Conservation (phyloP, 73 alveolate genomes). For the Paramecium sonneborni region DNA sequence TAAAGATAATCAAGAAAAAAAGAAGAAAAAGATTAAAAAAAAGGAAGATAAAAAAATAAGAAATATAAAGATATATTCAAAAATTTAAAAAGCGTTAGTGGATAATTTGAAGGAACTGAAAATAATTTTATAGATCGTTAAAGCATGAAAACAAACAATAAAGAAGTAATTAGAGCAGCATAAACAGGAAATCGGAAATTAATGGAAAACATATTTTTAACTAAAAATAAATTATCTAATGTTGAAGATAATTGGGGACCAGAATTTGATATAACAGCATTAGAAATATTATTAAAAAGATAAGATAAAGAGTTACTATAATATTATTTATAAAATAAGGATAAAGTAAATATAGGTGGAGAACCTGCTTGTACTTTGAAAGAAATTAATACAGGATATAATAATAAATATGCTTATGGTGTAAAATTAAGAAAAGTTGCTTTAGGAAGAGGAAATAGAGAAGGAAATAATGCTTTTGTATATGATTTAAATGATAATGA, state of each 20-base stretch:
- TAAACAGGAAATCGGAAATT: slow-evolving; percentile 71
- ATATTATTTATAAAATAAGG: slow-evolving; percentile 26
- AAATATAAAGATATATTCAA: background rate
- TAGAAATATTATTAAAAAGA: slow-evolving; percentile 75
- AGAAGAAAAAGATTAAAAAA: background rate
- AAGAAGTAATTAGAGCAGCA: slow-evolving; percentile 67
- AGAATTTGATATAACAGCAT: slow-evolving; percentile 69
- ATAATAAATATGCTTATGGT: slow-evolving; percentile 85
- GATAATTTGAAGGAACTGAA: background rate
- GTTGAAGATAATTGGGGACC: slow-evolving; percentile 1
- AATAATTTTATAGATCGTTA: background rate
- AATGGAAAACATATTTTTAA: slow-evolving; percentile 72
- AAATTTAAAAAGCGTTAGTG: background rate
- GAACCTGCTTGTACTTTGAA: slow-evolving; percentile 71
- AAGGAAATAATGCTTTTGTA: slow-evolving; percentile 98
- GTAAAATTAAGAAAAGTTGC: slow-evolving; percentile 86
- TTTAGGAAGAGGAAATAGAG: slow-evolving; percentile 93
- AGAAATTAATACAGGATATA: slow-evolving; percentile 88
- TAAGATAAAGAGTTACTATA: slow-evolving; percentile 78
- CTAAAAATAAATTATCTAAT: slow-evolving; percentile 14
- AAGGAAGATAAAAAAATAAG: background rate
- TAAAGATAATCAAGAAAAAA: background rate
- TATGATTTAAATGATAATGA: slow-evolving; percentile 72
- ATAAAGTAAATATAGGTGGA: slow-evolving; percentile 51
- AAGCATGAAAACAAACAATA: background rate